Base-by-base conservation (phyloP, 1,284 basidiomycete species). In the Sphaerobolus stellatus region DNA sequence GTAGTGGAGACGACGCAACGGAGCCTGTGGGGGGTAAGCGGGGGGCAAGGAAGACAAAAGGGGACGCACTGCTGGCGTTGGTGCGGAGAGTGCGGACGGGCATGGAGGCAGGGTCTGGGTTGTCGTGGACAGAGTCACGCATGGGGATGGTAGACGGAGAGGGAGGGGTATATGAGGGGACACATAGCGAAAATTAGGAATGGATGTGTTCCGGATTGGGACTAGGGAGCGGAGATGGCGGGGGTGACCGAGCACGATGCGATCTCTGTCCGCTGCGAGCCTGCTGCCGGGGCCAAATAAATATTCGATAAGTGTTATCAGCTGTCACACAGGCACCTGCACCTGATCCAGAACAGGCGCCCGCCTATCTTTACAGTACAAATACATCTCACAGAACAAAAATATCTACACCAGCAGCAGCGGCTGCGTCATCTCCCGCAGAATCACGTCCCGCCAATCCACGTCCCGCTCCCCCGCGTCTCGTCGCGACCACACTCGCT, bases 391-490 rank as follows among this genome's bases (percentile, higher is more conserved):
- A n/a, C n/a, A n/a, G n/a, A 38, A n/a, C 22, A 38, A 16, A 38
- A 34, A 45, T 6, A 29, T 50, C 66, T 73, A 89, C 20, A 90
- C 88, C 45, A 90, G 77, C 44, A 90, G 71, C 65, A 90, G 77
- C 56, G 68, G 56, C 58, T 70, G 68, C 52, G 58, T 58, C 36
- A 77, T 68, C 24, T 69, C 67, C 31, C 76, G 66, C 41, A 68
- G 71, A 69, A 90, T 76, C 9, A 75, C 72, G 48, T 76, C 68
- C 43, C 85, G 75, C 88, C 88, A 90, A 59, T 75, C 74, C 38
- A 88, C 81, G 7, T 55, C 61, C 9, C 16, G 31, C 14, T 31
- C 54, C 3, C 34, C 46, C 18, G 30, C 31, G 40, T 63, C 65
- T 18, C 73, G 61, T 46, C 67, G 61, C 27, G 58, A 56, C 88